Percentiles rank a stretch among this genome's conserved stretches.
phyloP scores from a whole-genome alignment of 2,329 filamentous ascomycete species.

The Helicocarpus griseus region DNA sequence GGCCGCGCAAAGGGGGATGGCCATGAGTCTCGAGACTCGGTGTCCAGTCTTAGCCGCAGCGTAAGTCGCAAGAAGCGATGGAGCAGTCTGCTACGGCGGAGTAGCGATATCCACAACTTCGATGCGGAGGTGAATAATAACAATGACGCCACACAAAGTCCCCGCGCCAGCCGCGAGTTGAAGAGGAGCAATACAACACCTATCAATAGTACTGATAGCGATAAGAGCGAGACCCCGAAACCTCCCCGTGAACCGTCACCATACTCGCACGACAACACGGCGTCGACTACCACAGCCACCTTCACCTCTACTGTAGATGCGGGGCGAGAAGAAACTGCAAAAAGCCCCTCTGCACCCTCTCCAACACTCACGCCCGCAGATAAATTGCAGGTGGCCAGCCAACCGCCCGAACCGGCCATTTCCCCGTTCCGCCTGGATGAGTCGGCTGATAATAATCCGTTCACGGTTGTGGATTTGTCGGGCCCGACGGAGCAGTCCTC shows the following conservation, averaged over 20 bases:
- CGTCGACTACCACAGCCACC: neutral
- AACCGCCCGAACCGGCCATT: constrained; percentile 1
- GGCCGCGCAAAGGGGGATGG: constrained; percentile 13
- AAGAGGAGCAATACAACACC: neutral
- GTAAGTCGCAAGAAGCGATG: constrained; percentile 23
- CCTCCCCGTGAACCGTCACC: neutral
- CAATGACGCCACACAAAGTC: neutral
- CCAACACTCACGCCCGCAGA: constrained; percentile 6
- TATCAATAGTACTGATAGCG: neutral
- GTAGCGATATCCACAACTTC: neutral
- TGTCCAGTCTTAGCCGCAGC: constrained; percentile 1
- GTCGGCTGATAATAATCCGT: neutral
- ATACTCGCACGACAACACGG: too few species aligned
- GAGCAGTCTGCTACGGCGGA: constrained; percentile 27
- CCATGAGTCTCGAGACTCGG: constrained; percentile 17
- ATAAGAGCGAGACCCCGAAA: neutral
- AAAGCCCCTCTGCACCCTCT: neutral
- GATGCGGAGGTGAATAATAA: neutral
- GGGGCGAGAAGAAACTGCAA: neutral
- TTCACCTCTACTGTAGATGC: too few species aligned
- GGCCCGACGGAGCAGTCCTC: neutral
- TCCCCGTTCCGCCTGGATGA: constrained; percentile 8
- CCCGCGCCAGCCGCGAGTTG: neutral
- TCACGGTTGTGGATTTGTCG: neutral
- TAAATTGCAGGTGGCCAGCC: constrained; percentile 1